Percentiles rank a stretch among this genome's conserved stretches.
Conservation (phyloP, 495 filamentous ascomycete species). For the Lasiosphaeris hirsuta region DNA sequence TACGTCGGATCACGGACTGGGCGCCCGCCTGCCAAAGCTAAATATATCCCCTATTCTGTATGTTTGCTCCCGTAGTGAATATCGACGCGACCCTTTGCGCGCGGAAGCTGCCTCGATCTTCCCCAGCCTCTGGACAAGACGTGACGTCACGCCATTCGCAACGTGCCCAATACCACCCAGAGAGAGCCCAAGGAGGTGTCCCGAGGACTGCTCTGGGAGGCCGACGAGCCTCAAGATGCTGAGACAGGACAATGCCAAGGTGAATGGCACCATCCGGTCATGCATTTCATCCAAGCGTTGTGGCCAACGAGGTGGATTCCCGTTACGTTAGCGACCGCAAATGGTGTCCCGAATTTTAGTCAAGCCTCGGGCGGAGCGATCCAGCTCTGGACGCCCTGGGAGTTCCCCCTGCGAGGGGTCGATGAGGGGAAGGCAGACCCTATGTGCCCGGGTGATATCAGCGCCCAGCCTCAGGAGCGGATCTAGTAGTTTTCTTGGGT, state of each 20-base stretch:
- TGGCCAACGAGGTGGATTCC: constrained; percentile 19
- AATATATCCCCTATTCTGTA: too few relatives aligned
- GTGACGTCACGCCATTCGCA: too few relatives aligned
- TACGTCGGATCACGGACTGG: too few relatives aligned
- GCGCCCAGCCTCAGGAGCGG: constrained; percentile 12
- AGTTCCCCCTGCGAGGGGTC: constrained; percentile 12
- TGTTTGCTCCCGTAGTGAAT: too few relatives aligned
- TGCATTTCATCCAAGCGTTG: constrained; percentile 4
- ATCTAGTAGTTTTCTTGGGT: background rate
- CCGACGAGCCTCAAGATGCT: too few relatives aligned
- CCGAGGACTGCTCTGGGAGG: too few relatives aligned
- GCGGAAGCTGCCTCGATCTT: too few relatives aligned
- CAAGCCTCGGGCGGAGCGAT: constrained; percentile 1
- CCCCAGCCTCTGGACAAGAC: too few relatives aligned
- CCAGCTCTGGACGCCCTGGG: background rate
- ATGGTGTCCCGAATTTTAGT: constrained; percentile 5
- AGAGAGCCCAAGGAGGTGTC: too few relatives aligned
- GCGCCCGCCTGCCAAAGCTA: too few relatives aligned
- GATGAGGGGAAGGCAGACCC: constrained; percentile 18
- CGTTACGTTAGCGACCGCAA: constrained; percentile 15
- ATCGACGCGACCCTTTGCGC: too few relatives aligned
- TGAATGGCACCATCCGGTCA: constrained; percentile 28
- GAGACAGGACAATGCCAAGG: constrained; percentile 15
- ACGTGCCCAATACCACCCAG: too few relatives aligned
- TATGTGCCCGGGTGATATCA: constrained; percentile 22